phyloP scores from a whole-genome alignment of 2,329 filamentous ascomycete species.

The Nigrospora osmanthi region DNA sequence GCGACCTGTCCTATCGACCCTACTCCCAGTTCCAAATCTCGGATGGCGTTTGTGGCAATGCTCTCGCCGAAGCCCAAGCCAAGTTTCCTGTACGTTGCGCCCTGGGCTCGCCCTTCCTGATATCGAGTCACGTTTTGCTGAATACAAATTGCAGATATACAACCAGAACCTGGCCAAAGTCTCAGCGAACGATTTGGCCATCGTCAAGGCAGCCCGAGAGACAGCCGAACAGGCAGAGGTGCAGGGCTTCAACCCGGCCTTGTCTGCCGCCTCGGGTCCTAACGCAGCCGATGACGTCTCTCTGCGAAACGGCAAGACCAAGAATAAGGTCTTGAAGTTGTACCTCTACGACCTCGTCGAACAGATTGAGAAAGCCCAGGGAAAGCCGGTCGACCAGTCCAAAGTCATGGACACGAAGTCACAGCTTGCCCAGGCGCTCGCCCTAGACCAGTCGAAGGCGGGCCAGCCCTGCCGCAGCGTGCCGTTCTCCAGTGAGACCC shows the following conservation, averaged over 20 bases:
- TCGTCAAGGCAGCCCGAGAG: constrained; percentile 39
- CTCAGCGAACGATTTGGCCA: constrained; percentile 36
- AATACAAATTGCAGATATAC: constrained; percentile 26
- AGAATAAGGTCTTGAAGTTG: constrained; percentile 54
- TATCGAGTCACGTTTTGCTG: not conserved
- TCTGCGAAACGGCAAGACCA: constrained; percentile 47
- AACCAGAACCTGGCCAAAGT: constrained; percentile 35
- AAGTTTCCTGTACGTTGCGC: constrained; percentile 39
- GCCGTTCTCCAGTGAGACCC: constrained; percentile 17
- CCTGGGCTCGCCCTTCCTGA: not conserved
- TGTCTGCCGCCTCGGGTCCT: constrained; percentile 31
- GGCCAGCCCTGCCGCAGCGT: constrained; percentile 27
- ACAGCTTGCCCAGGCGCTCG: constrained; percentile 47
- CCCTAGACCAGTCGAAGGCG: constrained; percentile 23
- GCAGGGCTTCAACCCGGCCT: constrained; percentile 44
- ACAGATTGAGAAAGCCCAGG: constrained; percentile 42
- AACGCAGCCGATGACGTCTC: constrained; percentile 27
- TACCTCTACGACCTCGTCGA: constrained; percentile 42
- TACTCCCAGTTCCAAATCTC: constrained; percentile 36
- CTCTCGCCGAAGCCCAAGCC: constrained; percentile 42
- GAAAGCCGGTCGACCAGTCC: constrained; percentile 29
- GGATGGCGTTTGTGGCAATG: constrained; percentile 42
- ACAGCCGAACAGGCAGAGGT: constrained; percentile 47
- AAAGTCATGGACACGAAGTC: constrained; percentile 37
- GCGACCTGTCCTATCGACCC: constrained; percentile 4